Evolutionary conservation across 768 basidiomycete species (phyloP).

Genomic region (Boletus rex-veris): DNA sequence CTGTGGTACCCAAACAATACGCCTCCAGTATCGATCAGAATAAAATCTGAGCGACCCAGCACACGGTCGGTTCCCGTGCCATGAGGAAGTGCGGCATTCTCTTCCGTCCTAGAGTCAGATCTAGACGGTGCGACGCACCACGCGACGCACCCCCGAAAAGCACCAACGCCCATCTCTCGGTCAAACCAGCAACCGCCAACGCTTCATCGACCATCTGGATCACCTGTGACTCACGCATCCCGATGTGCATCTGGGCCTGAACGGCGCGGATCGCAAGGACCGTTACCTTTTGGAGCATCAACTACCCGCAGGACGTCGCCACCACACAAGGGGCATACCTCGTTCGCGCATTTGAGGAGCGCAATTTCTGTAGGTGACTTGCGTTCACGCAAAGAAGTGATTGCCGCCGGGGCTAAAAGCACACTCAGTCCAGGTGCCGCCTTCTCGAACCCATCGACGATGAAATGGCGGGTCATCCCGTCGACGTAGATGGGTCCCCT

Average conservation of each 20-base stretch:
- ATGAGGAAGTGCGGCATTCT: conserved; percentile 84
- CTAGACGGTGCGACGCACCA: not conserved
- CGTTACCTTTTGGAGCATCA: conserved; percentile 55
- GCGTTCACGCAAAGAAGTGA: conserved; percentile 65
- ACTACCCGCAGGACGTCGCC: not conserved
- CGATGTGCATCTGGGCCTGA: conserved; percentile 56
- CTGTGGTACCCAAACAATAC: conserved; percentile 70
- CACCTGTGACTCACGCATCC: conserved; percentile 75
- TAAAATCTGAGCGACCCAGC: conserved; percentile 56
- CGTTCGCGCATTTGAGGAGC: conserved; percentile 74
- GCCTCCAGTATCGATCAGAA: conserved; percentile 73
- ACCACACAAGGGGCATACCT: conserved; percentile 42
- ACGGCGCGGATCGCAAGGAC: conserved; percentile 69
- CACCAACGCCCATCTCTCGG: conserved; percentile 56
- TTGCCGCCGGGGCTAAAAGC: conserved; percentile 47
- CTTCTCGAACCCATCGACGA: conserved; percentile 57
- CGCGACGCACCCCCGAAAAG: conserved; percentile 69
- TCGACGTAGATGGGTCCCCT: conserved; percentile 54
- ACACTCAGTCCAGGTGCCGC: conserved; percentile 41
- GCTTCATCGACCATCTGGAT: conserved; percentile 53
- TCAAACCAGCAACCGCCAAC: conserved; percentile 56
- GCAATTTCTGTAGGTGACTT: conserved; percentile 70
- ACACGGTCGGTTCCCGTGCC: conserved; percentile 69
- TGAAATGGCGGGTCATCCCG: conserved; percentile 55
- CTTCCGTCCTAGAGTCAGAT: conserved; percentile 36